Conservation (phyloP, 352 stramenopile genomes). For the Phytophthora ohioensis region DNA sequence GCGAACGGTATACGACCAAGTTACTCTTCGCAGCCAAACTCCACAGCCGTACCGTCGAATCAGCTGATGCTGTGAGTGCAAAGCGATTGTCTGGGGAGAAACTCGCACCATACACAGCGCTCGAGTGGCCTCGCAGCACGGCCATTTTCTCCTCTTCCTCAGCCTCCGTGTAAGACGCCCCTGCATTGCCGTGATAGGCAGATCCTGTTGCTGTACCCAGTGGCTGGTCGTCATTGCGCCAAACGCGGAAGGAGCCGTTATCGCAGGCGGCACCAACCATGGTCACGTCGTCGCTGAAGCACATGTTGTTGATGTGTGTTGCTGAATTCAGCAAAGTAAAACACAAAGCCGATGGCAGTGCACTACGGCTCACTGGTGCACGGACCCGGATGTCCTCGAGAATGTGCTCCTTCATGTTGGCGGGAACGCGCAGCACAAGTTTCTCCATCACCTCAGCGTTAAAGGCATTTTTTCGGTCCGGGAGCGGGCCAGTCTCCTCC, state of each 20-base stretch:
- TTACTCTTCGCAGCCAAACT: conserved; percentile 86
- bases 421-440: conserved; percentile 74
- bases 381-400: conserved; percentile 73
- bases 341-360: conserved; percentile 73
- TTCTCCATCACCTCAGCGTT: conserved; percentile 83
- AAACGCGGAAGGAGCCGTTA: conserved; percentile 81
- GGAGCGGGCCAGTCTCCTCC: conserved; percentile 67
- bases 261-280: conserved; percentile 81
- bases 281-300: conserved; percentile 80
- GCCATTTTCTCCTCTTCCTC: conserved; percentile 79
- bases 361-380: conserved; percentile 57
- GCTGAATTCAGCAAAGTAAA: conserved; percentile 86
- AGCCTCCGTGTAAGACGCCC: conserved; percentile 44
- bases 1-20: conserved; percentile 78
- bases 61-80: conserved; percentile 79
- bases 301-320: conserved; percentile 84
- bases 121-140: conserved; percentile 77
- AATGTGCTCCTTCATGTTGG: conserved; percentile 71
- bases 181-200: conserved; percentile 57
- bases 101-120: conserved; percentile 84
- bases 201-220: conserved; percentile 73
- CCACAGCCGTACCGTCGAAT: conserved; percentile 88
- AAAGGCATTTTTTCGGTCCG: conserved; percentile 74
- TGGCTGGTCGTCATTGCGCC: conserved; percentile 83
- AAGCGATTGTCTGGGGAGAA: conserved; percentile 91